Conservation (phyloP, 2,329 filamentous ascomycete species). For the Allantophomopsis cytisporea region DNA sequence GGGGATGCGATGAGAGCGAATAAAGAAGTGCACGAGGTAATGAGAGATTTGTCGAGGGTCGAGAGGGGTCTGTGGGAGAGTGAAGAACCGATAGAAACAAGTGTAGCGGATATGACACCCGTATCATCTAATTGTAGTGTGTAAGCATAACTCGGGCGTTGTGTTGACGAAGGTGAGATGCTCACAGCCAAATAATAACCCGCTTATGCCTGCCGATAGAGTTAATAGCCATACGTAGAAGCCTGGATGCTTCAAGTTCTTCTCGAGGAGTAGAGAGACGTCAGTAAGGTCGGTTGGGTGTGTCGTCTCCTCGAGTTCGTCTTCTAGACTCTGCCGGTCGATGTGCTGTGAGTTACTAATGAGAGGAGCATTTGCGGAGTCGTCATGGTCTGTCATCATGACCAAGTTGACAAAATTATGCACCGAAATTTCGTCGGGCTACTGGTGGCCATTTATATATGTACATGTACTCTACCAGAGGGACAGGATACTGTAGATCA, state of each 20-base stretch:
- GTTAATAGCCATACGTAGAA: constrained; percentile 48
- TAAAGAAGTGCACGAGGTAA: constrained; percentile 56
- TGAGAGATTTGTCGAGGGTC: constrained; percentile 54
- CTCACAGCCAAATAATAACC: constrained; percentile 53
- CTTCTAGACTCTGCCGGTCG: too few relatives aligned
- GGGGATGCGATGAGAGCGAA: constrained; percentile 52
- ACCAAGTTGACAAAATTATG: too few relatives aligned
- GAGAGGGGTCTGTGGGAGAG: constrained; percentile 42
- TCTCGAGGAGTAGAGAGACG: constrained; percentile 13
- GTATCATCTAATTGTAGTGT: constrained; percentile 38
- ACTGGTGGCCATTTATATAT: too few relatives aligned
- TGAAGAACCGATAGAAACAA: constrained; percentile 47
- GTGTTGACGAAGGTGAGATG: constrained; percentile 2
- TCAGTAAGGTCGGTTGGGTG: constrained; percentile 2
- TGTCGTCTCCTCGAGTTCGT: too few relatives aligned
- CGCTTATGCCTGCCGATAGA: constrained; percentile 51
- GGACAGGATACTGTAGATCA: too few relatives aligned
- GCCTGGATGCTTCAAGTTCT: constrained; percentile 18
- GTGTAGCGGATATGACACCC: constrained; percentile 54
- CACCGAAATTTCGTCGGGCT: too few relatives aligned
- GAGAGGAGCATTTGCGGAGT: too few relatives aligned
- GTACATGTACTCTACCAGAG: too few relatives aligned
- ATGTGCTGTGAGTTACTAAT: too few relatives aligned
- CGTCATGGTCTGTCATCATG: too few relatives aligned
- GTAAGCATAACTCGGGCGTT: not conserved